phyloP scores from a whole-genome alignment of 2,329 filamentous ascomycete genomes.

The Colletotrichum graminicola region DNA sequence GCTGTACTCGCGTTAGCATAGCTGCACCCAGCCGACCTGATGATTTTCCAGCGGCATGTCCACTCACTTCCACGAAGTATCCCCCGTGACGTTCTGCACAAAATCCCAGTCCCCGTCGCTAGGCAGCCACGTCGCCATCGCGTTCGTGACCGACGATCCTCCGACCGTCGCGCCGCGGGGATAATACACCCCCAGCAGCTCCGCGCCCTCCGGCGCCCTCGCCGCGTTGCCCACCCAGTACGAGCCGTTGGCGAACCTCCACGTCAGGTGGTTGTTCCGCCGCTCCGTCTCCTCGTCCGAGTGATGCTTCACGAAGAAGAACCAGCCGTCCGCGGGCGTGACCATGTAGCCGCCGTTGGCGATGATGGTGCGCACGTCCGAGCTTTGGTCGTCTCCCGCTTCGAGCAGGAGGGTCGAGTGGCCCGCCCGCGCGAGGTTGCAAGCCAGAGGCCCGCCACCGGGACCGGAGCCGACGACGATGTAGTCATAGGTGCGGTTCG shows the following conservation, averaged over 20 bases:
- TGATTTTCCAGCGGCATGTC: neutral
- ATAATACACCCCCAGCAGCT: conserved; percentile 58
- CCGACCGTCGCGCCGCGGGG: conserved; percentile 60
- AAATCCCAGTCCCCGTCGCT: conserved; percentile 69
- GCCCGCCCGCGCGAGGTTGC: conserved; percentile 69
- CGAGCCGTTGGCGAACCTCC: conserved; percentile 51
- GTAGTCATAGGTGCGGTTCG: conserved; percentile 58
- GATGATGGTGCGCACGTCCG: conserved; percentile 15
- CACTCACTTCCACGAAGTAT: conserved; percentile 63
- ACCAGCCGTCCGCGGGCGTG: conserved; percentile 27
- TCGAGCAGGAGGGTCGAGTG: conserved; percentile 72
- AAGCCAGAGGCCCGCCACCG: conserved; percentile 69
- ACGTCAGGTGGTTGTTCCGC: conserved; percentile 53
- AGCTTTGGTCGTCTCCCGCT: conserved; percentile 67
- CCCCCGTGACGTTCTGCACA: conserved; percentile 69
- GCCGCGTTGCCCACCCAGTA: conserved; percentile 45
- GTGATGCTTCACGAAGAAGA: conserved; percentile 20
- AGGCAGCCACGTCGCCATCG: conserved; percentile 69
- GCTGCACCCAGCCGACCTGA: too few relatives aligned
- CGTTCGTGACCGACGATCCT: conserved; percentile 70
- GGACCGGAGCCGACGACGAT: conserved; percentile 72
- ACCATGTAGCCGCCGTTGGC: conserved; percentile 14
- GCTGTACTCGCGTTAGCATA: neutral
- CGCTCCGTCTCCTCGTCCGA: neutral
- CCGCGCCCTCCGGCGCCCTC: conserved; percentile 52